Evolutionary conservation across 164 flowering plant species (phyloP), one percentile per base, ranked within the genome.

Genomic region (Liquidambar formosana): DNA sequence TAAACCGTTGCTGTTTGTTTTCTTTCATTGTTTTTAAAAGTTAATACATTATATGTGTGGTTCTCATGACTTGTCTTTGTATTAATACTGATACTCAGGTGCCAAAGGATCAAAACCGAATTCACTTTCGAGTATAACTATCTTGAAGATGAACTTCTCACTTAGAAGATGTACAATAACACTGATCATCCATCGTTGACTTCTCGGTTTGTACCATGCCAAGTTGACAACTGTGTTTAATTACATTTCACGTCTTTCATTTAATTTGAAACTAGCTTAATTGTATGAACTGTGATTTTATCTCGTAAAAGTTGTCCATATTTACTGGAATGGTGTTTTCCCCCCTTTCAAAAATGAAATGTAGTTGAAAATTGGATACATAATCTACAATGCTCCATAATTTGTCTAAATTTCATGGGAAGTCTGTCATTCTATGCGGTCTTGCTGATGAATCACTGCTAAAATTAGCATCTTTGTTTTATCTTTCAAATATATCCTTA

Each of bases 81-180:
- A 57, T 38, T 47, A 45, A 25, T 67, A 19, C 27, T 66, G 66
- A 57, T 45, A 4, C 54, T 26, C 85, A 96, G 99, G 99, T 89
- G 96, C 82, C 99, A 96, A 72, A 84, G 98, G 71, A 89, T 96
- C 79, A 96, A 96, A 78, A 83, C 85, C 0, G 98, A 91, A 61
- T 96, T 96, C 82, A 89, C 88, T 41, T 93, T 96, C 38, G 96
- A 93, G 82, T 96, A 96, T 71, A 86, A 84, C 77, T 90, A 78
- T 68, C 95, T 96, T 59, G 98, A 96, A 82, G 99, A 96, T 67
- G 99, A 96, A 57, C 92, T 95, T 14, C 77, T 85, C 18, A 82
- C 85, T 27, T 91, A 86, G 80, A 72, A 46, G 60, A 21, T 66
- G 68, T 64, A 62, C 48, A 72, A 58, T 23, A 27, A n/a, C 57